A percentile compares a stretch with the other conserved stretches of the same genome.
phyloP scores from a whole-genome alignment of 371 early-diverging fungal genomes.

The Coemansia sp. region DNA sequence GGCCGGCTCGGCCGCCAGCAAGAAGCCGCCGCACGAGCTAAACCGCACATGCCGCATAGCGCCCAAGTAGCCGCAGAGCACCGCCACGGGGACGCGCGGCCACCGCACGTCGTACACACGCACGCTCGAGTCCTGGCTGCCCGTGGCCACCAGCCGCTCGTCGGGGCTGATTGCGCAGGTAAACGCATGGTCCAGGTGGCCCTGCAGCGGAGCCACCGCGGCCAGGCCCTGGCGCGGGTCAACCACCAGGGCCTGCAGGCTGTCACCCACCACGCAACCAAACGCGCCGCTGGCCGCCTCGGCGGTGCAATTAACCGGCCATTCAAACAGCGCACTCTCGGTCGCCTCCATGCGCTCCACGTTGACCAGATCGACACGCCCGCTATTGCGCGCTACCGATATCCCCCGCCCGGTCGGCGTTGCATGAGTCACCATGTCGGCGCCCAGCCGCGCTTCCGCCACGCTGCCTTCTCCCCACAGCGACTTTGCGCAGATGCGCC shows the following conservation, averaged over 20 bases:
- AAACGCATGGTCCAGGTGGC: conserved; percentile 79
- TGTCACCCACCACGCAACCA: conserved; percentile 77
- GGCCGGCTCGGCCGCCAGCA: conserved; percentile 74
- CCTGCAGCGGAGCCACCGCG: conserved; percentile 52
- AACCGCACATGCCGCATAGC: conserved; percentile 77
- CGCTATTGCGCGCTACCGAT: conserved; percentile 55
- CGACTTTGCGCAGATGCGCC: conserved; percentile 25
- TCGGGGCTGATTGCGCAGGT: conserved; percentile 81
- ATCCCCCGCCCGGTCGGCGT: conserved; percentile 47
- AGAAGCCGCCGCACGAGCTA: conserved; percentile 65
- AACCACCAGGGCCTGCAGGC: conserved; percentile 57
- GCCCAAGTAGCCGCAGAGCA: conserved; percentile 64
- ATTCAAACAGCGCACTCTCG: conserved; percentile 53
- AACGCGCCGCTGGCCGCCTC: conserved; percentile 63
- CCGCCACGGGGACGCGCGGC: conserved; percentile 53
- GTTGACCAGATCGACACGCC: conserved; percentile 57
- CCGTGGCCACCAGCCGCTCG: conserved; percentile 71
- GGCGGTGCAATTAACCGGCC: conserved; percentile 75
- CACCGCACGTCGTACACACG: conserved; percentile 79
- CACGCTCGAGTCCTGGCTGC: conserved; percentile 70
- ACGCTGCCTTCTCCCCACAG: conserved; percentile 47
- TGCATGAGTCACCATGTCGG: conserved; percentile 68
- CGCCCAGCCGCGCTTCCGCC: conserved; percentile 22
- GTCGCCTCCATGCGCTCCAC: conserved; percentile 50
- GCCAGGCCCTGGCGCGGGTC: conserved; percentile 32